Percentiles rank a stretch among this genome's conserved stretches.
These are phyloP conservation scores for Tricholoma sp. DNA, from an alignment of 768 basidiomycete genomes.

Conservation along the genomic window DNA sequence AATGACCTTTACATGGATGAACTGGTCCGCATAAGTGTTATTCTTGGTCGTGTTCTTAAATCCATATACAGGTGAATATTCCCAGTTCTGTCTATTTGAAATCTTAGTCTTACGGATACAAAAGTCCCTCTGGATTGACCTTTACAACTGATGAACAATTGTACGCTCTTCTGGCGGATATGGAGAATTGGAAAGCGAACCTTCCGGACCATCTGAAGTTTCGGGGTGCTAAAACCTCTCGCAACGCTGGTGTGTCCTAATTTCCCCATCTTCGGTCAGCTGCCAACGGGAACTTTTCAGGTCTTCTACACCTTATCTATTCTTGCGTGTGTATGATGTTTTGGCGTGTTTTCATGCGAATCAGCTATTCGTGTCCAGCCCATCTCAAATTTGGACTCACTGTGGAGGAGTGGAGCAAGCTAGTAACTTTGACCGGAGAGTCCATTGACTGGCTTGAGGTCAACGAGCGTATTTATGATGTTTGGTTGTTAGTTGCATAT, in stretches of 20 bases:
- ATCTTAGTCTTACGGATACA: slow-evolving; percentile 2
- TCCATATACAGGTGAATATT: slow-evolving; percentile 76
- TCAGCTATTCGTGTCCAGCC: slow-evolving; percentile 86
- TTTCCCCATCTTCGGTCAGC: neutral
- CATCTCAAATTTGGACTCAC: slow-evolving; percentile 86
- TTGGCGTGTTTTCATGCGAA: slow-evolving; percentile 97
- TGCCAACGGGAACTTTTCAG: slow-evolving; percentile 29
- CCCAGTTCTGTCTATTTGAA: neutral
- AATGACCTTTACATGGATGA: slow-evolving; percentile 82
- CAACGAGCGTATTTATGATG: slow-evolving; percentile 77
- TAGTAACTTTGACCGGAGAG: slow-evolving; percentile 70
- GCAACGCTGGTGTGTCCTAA: slow-evolving; percentile 54
- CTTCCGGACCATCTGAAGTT: slow-evolving; percentile 79
- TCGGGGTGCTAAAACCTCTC: slow-evolving; percentile 60
- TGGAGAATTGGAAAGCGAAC: slow-evolving; percentile 72
- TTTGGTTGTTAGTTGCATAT: slow-evolving; percentile 84
- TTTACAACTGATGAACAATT: slow-evolving; percentile 81
- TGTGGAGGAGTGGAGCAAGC: slow-evolving; percentile 71
- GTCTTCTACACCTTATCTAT: slow-evolving; percentile 83
- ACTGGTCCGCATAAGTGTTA: slow-evolving; percentile 84
- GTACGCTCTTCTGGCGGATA: slow-evolving; percentile 53
- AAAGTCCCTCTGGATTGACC: slow-evolving; percentile 81
- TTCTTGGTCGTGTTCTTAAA: slow-evolving; percentile 89
- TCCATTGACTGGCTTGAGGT: slow-evolving; percentile 87
- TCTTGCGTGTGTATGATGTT: slow-evolving; percentile 94